Conservation (phyloP, 116 monocot species). For the Posidonia oceanica region DNA sequence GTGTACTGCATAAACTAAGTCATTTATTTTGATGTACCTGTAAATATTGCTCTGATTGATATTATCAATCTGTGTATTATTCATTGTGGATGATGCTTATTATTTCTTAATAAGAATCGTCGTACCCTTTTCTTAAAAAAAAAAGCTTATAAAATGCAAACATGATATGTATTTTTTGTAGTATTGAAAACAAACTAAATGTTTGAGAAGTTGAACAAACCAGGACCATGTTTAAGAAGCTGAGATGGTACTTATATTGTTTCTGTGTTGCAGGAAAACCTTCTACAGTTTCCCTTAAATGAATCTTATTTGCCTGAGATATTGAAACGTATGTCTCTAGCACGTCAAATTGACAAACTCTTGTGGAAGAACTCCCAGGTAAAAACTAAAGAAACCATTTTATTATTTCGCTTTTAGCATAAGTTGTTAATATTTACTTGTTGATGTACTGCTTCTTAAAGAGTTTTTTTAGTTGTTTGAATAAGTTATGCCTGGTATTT, state of each 20-base stretch:
- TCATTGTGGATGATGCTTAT: no score
- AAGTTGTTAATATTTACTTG: not conserved
- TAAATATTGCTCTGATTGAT: no score
- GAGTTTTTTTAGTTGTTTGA: not conserved
- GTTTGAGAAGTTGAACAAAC: not conserved
- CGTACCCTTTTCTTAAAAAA: no score
- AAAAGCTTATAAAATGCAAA: no score
- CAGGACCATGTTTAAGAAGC: not conserved
- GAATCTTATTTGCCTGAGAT: slow-evolving; percentile 65
- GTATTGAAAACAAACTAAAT: not conserved
- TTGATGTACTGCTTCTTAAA: not conserved
- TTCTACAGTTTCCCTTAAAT: slow-evolving; percentile 57
- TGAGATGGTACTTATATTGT: not conserved
- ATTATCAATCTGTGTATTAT: no score
- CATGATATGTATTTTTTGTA: no score
- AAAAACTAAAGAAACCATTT: not conserved
- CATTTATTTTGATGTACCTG: no score
- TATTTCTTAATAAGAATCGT: no score
- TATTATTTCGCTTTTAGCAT: not conserved
- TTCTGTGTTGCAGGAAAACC: slow-evolving; percentile 42
- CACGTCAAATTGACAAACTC: slow-evolving; percentile 73
- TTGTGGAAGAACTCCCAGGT: slow-evolving; percentile 48
- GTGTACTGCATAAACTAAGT: no score
- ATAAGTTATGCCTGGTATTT: not conserved
- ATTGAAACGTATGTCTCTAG: slow-evolving; percentile 57